Conservation (phyloP, 2,329 filamentous ascomycete genomes). For the Aspergillus amoenus region DNA sequence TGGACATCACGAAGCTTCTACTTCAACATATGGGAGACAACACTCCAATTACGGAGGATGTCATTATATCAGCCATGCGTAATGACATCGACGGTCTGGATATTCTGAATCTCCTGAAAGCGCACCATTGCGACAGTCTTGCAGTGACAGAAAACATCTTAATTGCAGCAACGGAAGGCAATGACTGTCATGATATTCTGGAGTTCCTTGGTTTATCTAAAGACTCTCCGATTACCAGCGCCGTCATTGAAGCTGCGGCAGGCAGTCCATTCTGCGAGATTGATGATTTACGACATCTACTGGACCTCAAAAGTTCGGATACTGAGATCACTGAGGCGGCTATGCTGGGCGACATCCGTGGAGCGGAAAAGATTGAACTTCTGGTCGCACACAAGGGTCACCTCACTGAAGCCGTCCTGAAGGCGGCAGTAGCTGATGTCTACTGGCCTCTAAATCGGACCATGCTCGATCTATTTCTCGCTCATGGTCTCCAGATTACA, state of each 20-base stretch:
- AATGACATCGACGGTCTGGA: background rate
- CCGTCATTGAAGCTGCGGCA: background rate
- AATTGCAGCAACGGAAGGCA: background rate
- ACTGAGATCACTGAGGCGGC: background rate
- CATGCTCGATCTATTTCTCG: background rate
- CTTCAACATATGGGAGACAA: background rate
- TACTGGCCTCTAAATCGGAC: background rate
- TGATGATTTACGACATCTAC: background rate
- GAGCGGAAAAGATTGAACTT: background rate
- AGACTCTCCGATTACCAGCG: background rate
- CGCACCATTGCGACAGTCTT: background rate
- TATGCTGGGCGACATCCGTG: background rate
- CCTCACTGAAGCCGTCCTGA: background rate
- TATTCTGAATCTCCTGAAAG: background rate
- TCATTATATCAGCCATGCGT: background rate
- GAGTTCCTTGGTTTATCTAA: background rate
- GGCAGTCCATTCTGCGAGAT: no score
- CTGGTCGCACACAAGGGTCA: background rate
- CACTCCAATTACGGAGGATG: background rate
- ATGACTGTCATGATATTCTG: background rate
- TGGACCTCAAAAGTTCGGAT: background rate
- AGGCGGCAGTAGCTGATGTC: background rate
- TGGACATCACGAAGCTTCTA: background rate
- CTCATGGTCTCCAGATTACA: background rate
- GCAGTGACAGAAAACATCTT: background rate